Evolutionary conservation across 2,329 filamentous ascomycete genomes (phyloP).

Genomic region (Microdochium paspali): DNA sequence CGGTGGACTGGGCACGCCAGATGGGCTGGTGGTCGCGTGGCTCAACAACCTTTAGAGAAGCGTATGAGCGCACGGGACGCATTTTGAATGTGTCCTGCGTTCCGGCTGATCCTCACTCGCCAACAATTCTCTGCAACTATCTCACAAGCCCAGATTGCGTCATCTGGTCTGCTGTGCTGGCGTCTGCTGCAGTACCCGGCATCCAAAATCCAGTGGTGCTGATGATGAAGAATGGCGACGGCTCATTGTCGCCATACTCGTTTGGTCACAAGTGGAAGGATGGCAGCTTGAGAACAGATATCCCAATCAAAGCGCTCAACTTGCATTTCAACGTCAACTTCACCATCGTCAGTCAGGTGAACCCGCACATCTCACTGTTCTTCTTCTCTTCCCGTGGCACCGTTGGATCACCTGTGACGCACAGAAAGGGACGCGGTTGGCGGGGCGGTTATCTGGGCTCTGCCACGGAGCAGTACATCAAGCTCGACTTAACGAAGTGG

Average conservation of each 20-base stretch:
- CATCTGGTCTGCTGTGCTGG: slow-evolving; percentile 93
- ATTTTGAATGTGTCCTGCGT: slow-evolving; percentile 96
- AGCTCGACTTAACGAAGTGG: slow-evolving; percentile 96
- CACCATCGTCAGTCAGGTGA: slow-evolving; percentile 80
- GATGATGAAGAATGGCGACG: slow-evolving; percentile 75
- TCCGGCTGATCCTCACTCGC: slow-evolving; percentile 89
- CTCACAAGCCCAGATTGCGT: slow-evolving; percentile 93
- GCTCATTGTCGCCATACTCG: slow-evolving; percentile 75
- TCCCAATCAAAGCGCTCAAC: slow-evolving; percentile 88
- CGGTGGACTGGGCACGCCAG: slow-evolving; percentile 78
- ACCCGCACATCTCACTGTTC: slow-evolving; percentile 97
- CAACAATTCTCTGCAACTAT: slow-evolving; percentile 87
- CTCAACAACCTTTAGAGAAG: slow-evolving; percentile 89
- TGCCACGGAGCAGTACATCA: slow-evolving; percentile 88
- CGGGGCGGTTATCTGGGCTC: slow-evolving; percentile 89
- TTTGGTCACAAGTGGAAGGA: slow-evolving; percentile 99
- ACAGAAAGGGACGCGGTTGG: slow-evolving; percentile 89
- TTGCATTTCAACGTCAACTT: slow-evolving; percentile 98
- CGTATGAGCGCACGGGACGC: slow-evolving; percentile 85
- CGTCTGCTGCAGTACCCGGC: slow-evolving; percentile 89
- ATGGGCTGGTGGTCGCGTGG: slow-evolving; percentile 87
- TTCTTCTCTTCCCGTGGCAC: slow-evolving; percentile 93
- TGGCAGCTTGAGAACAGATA: slow-evolving; percentile 86
- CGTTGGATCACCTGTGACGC: slow-evolving; percentile 87
- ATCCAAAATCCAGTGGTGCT: slow-evolving; percentile 93